phyloP scores from a whole-genome alignment of 805 yeast genomes.

The Ogataea parapolymorpha region DNA sequence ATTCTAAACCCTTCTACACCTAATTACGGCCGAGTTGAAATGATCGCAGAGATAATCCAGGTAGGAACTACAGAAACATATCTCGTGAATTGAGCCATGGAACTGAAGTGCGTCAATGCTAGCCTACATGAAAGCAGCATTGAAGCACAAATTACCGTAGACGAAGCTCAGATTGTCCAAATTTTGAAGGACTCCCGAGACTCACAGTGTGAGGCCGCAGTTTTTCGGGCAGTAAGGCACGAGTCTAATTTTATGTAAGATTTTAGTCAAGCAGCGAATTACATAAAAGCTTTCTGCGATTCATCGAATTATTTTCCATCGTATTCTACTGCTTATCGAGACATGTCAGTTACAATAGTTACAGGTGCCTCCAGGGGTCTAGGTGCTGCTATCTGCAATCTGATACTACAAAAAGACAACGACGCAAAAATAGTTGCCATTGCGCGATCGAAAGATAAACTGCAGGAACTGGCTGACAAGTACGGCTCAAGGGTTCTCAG shows the following conservation, averaged over 20 bases:
- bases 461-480: constrained; percentile 34
- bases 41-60: too few relatives aligned
- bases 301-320: background rate
- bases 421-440: constrained; percentile 57
- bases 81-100: too few relatives aligned
- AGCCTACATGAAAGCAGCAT: too few relatives aligned
- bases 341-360: constrained; percentile 36
- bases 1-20: too few relatives aligned
- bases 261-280: background rate
- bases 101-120: too few relatives aligned
- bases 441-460: constrained; percentile 58
- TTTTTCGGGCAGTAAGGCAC: too few relatives aligned
- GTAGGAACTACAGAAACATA: too few relatives aligned
- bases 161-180: too few relatives aligned
- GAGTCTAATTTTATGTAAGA: background rate
- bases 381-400: constrained; percentile 70
- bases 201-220: too few relatives aligned
- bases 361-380: constrained; percentile 77
- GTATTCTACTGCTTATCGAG: background rate
- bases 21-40: too few relatives aligned
- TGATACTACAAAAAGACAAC: constrained; percentile 37
- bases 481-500: constrained; percentile 49
- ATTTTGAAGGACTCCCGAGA: too few relatives aligned
- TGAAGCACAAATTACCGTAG: too few relatives aligned
- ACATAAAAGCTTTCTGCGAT: background rate